Base-by-base conservation (phyloP, 176 grass and related monocot genomes). In the barley (Hordeum vulgare) region DNA sequence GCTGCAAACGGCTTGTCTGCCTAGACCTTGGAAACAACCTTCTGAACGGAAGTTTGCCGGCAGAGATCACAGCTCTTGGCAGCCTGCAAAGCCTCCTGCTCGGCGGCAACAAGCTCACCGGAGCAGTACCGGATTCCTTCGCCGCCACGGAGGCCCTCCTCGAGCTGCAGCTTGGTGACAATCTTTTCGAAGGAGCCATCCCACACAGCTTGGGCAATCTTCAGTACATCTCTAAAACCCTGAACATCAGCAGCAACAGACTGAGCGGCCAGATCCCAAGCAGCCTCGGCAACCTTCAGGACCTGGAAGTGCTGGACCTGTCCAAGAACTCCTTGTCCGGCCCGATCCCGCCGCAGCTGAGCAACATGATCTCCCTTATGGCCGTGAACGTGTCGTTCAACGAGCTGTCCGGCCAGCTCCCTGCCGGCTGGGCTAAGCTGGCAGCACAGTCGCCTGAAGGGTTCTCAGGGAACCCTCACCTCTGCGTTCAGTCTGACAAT, bases 281-380 rank as follows among this genome's bases (percentile, higher is more conserved):
- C 44, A 87, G 80, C 77, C 80, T 91, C 1, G 66, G 85, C 44
- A 87, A 91, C 39, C 85, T 91, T 63, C 80, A 88, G 25, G 67
- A 85, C 53, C 82, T 91, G 14, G 75, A 85, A 84, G 66, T 77
- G 9, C 76, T 91, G 15, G 85, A 91, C 49, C 21, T 90, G 80
- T 90, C 88, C 8, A 85, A 66, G n/a, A 86, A 90, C 49, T 90
- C 70, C 15, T 18, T 90, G 64, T 85, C 71, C 69, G 88, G 88
- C 47, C 51, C 25, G 54, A 82, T 90, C 21, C 88, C 88, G 3
- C 70, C n/a, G 45, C 62, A 62, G 79, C 65, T 90, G 17, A 34
- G 75, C 77, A 86, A 73, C 74, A 90, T 90, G 88, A 64, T 77
- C 27, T 90, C 88, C 72, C 88, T 90, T 76, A 71, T 79, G 3